Conservation (phyloP, 1,284 basidiomycete genomes). For the Cystobasidium pallidum region DNA sequence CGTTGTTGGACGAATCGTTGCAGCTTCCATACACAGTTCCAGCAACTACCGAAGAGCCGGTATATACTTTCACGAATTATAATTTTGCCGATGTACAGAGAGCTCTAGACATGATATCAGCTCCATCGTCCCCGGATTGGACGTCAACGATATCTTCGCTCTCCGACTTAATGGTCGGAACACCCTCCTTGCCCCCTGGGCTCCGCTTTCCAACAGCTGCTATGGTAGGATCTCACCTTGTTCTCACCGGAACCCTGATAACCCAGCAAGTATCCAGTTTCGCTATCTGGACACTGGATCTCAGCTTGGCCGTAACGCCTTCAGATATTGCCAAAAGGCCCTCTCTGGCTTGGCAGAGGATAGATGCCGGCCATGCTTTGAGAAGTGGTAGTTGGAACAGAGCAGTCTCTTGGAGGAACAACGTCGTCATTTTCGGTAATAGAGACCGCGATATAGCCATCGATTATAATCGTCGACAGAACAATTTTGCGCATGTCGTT, state of each 20-base stretch:
- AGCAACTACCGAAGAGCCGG: constrained; percentile 64
- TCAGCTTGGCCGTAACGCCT: constrained; percentile 42
- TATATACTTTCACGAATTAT: constrained; percentile 82
- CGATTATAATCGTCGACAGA: constrained; percentile 67
- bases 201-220: constrained; percentile 90
- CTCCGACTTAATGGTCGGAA: constrained; percentile 71
- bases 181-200: constrained; percentile 76
- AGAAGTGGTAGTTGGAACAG: constrained; percentile 53
- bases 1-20: constrained; percentile 29
- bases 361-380: constrained; percentile 37
- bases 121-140: constrained; percentile 63
- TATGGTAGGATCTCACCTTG: constrained; percentile 80
- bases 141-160: constrained; percentile 69
- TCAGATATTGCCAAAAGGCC: constrained; percentile 20
- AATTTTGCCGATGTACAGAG: constrained; percentile 83
- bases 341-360: constrained; percentile 43
- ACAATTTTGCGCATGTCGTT: constrained; percentile 88
- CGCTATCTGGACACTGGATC: constrained; percentile 53
- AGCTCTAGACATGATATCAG: constrained; percentile 83
- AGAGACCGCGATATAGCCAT: constrained; percentile 80
- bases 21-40: constrained; percentile 32
- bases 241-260: constrained; percentile 54
- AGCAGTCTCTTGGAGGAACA: constrained; percentile 62
- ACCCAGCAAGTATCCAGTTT: constrained; percentile 61
- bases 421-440: constrained; percentile 86